Percentiles rank a stretch among this genome's conserved stretches.
phyloP scores from a whole-genome alignment of 1,139 yeast genomes.

The Geotrichum cucujoidarum region DNA sequence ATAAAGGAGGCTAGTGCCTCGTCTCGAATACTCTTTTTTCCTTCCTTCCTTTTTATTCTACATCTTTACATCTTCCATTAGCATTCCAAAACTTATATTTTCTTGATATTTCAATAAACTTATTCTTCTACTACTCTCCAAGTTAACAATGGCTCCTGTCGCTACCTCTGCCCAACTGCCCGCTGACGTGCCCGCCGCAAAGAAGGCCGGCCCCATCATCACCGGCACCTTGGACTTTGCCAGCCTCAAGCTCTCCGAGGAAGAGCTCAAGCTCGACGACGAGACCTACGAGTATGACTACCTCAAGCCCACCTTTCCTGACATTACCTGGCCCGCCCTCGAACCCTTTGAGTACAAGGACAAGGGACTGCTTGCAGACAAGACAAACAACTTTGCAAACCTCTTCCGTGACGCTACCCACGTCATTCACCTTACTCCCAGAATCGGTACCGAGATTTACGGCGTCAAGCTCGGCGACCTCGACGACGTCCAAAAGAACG shows the following conservation, averaged over 20 bases:
- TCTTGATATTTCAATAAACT: no score
- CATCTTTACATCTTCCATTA: background rate
- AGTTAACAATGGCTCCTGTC: slow-evolving; percentile 15
- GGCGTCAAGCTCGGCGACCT: slow-evolving; percentile 49
- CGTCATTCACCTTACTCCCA: slow-evolving; percentile 49
- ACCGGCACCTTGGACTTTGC: slow-evolving; percentile 16
- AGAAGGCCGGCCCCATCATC: slow-evolving; percentile 7
- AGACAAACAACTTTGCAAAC: slow-evolving; percentile 38
- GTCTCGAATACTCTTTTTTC: background rate
- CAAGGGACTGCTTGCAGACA: slow-evolving; percentile 22
- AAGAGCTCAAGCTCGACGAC: slow-evolving; percentile 12
- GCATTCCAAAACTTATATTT: no score
- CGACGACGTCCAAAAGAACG: slow-evolving; percentile 52
- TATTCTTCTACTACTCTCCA: no score
- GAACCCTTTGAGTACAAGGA: slow-evolving; percentile 23
- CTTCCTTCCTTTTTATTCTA: background rate
- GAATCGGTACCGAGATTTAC: slow-evolving; percentile 57
- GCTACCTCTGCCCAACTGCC: background rate
- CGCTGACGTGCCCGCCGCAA: background rate
- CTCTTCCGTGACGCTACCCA: slow-evolving; percentile 46
- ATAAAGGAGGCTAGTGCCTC: background rate
- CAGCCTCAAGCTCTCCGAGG: slow-evolving; percentile 10
- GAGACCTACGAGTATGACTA: slow-evolving; percentile 11
- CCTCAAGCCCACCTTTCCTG: slow-evolving; percentile 35
- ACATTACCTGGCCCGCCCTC: slow-evolving; percentile 30